Evolutionary conservation across 768 basidiomycete genomes (phyloP).

Genomic region (Suillus discolor): DNA sequence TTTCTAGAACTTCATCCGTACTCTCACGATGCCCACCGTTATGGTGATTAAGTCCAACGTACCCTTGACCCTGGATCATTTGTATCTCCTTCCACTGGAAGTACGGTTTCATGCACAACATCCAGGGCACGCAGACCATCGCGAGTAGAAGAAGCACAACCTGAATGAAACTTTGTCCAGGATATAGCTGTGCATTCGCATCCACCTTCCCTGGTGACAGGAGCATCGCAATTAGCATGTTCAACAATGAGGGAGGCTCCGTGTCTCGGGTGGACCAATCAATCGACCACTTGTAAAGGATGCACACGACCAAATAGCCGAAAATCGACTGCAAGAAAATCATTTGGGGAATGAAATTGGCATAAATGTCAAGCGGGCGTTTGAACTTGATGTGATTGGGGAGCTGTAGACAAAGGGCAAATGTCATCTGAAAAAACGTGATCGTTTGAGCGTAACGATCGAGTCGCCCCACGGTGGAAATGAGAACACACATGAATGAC

Average conservation of each 20-base stretch:
- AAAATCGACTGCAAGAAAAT: conserved; percentile 98
- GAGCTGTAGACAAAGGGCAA: conserved; percentile 93
- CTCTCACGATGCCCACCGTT: conserved; percentile 55
- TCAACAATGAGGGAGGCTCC: conserved; percentile 86
- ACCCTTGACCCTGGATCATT: conserved; percentile 81
- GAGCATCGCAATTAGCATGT: conserved; percentile 98
- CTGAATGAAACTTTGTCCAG: conserved; percentile 87
- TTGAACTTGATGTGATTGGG: conserved; percentile 96
- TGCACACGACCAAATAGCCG: conserved; percentile 92
- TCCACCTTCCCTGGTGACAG: conserved; percentile 83
- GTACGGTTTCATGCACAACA: conserved; percentile 92
- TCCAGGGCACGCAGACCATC: conserved; percentile 90
- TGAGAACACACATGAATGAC: conserved; percentile 84
- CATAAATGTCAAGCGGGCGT: conserved; percentile 81
- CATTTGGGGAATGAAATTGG: conserved; percentile 97
- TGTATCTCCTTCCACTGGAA: conserved; percentile 88
- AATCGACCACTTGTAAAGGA: conserved; percentile 95
- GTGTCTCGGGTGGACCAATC: conserved; percentile 80
- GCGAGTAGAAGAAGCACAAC: conserved; percentile 77
- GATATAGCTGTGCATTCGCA: conserved; percentile 71
- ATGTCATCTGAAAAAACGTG: conserved; percentile 80
- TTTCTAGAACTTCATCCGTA: conserved; percentile 66
- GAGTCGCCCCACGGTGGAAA: conserved; percentile 1
- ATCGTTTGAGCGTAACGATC: conserved; percentile 15
- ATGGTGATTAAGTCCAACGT: conserved; percentile 65